Base-by-base conservation (phyloP, 768 basidiomycete species). In the Leccinum longicurvipes region DNA sequence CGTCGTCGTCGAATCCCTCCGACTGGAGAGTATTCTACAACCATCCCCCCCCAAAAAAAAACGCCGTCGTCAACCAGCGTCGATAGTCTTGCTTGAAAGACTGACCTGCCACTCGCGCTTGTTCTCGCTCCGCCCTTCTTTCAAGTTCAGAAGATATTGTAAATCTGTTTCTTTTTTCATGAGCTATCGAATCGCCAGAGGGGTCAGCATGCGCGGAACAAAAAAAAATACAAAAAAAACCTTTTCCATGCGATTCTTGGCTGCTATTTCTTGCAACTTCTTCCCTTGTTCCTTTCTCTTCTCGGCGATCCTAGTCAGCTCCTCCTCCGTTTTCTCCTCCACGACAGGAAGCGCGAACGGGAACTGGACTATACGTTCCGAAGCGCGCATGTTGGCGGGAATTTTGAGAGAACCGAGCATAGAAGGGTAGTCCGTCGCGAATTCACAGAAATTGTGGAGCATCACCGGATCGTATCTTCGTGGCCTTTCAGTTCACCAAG, bases 291-390 rank as follows among this genome's bases (percentile, higher is more conserved):
- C 95, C 66, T 81, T 85, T 53, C 89, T 75, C 69, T 83, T 87
- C 71, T 98, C 94, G 1, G 87, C 77, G 34, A 86, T 80, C 32
- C 84, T 79, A 4, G 84, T 82, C 0, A 97, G 70, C 66, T 98
- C 94, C 63, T 98, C 96, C 60, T 95, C 92, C 0, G 91, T 88
- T 73, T 95, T 97, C 69, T 93, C 91, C 39, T 91, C 87, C 1
- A 79, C 71, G 1, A 80, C 79, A 3, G 82, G 73, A 14, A 75
- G 61, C 0, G 81, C 73, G 65, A 85, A 98, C 0, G 96, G 95
- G 67, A 98, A 98, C 67, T 98, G 95, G 29, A 97, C 73, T 55
- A 95, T 80, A 14, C 83, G 82, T 60, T 89, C 89, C 6, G 77
- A 74, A 12, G 77, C 76, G 23, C 84, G 84, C 60, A 98, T 64